Conservation (phyloP, 164 flowering plant genomes). For the Aristolochia californica region DNA sequence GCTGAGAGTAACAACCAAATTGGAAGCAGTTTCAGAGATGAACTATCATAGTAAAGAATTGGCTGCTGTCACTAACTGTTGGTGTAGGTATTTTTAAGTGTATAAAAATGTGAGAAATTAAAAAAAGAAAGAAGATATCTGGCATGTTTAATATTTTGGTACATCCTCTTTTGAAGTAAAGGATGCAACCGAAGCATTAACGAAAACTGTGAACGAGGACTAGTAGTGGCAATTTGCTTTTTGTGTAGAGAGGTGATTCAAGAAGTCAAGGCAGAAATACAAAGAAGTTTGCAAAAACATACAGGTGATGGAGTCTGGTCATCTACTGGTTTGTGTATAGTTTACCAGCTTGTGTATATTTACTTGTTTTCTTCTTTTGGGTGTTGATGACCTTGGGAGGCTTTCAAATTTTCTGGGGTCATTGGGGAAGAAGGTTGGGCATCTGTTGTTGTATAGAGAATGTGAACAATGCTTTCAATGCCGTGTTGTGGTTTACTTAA, state of each 20-base stretch:
- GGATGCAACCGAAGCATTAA: slow-evolving; percentile 13
- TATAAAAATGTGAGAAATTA: slow-evolving; percentile 14
- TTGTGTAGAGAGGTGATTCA: slow-evolving; percentile 17
- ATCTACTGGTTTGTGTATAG: slow-evolving; percentile 8
- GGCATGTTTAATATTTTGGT: slow-evolving; percentile 5
- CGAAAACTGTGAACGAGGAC: slow-evolving; percentile 14
- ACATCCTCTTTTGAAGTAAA: slow-evolving; percentile 24
- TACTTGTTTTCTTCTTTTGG: slow-evolving; percentile 1
- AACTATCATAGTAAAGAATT: not conserved
- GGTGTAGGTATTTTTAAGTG: slow-evolving; percentile 23
- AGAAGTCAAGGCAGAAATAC: slow-evolving; percentile 2
- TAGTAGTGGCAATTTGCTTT: slow-evolving; percentile 6
- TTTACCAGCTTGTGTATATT: slow-evolving; percentile 12
- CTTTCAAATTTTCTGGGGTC: not conserved
- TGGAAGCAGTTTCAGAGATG: slow-evolving; percentile 7
- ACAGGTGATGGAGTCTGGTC: slow-evolving; percentile 6
- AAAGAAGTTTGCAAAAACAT: slow-evolving; percentile 15
- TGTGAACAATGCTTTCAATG: no score
- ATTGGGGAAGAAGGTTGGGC: not conserved
- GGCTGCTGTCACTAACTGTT: not conserved
- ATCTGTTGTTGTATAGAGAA: not conserved
- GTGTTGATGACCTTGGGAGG: not conserved
- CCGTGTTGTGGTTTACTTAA: no score
- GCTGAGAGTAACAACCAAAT: slow-evolving; percentile 13
- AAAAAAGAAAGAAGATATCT: slow-evolving; percentile 4